phyloP scores from a whole-genome alignment of 768 basidiomycete species.

The Termitomyces sp. region DNA sequence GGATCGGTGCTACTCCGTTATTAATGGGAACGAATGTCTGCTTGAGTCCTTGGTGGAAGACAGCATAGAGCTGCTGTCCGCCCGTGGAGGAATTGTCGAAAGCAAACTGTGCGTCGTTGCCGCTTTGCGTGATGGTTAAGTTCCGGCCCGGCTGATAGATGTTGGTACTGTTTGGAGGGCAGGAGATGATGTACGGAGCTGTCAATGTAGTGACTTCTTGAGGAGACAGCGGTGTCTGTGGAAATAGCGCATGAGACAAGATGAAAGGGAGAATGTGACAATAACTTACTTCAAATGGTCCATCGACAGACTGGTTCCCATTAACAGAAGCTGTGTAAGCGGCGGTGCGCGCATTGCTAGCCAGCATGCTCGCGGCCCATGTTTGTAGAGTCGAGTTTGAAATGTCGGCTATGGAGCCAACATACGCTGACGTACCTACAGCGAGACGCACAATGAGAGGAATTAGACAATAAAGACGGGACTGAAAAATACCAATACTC shows the following conservation, averaged over 20 bases:
- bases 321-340: constrained; percentile 37
- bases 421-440: constrained; percentile 38
- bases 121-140: constrained; percentile 23
- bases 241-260: background rate
- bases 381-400: constrained; percentile 30
- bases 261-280: background rate
- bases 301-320: constrained; percentile 34
- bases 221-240: constrained; percentile 15
- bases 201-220: constrained; percentile 22
- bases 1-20: constrained; percentile 7
- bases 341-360: constrained; percentile 46
- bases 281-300: constrained; percentile 34
- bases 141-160: constrained; percentile 39
- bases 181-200: constrained; percentile 36
- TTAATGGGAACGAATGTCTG: constrained; percentile 11
- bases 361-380: constrained; percentile 43
- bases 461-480: too few species aligned
- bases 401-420: constrained; percentile 39
- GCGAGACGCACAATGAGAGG: background rate
- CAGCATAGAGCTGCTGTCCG: constrained; percentile 25
- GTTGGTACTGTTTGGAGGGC: constrained; percentile 42
- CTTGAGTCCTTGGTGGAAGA: constrained; percentile 37
- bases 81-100: constrained; percentile 15
- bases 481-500: constrained; percentile 7
- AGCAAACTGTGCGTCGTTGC: constrained; percentile 22